phyloP scores from a whole-genome alignment of 495 filamentous ascomycete species.

The Lindgomyces ingoldianus region DNA sequence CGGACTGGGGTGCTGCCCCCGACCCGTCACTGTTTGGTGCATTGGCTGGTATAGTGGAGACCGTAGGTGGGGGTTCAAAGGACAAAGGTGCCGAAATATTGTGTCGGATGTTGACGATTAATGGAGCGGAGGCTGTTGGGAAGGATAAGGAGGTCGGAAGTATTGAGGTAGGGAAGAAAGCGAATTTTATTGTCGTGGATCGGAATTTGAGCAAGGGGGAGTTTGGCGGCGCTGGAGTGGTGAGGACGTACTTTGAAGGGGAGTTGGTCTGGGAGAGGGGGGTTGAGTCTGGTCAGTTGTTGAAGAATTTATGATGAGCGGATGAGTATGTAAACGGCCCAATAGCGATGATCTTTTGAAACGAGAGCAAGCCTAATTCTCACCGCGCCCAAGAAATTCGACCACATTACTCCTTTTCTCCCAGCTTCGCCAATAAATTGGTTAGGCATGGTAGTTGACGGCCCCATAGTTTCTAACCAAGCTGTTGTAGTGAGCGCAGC shows the following conservation, averaged over 20 bases:
- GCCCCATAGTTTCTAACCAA: too few relatives aligned
- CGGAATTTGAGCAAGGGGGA: slow-evolving; percentile 29
- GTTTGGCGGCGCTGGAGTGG: slow-evolving; percentile 22
- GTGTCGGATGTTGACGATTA: slow-evolving; percentile 26
- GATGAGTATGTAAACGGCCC: too few relatives aligned
- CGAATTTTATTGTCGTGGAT: slow-evolving; percentile 52
- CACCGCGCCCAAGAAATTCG: too few relatives aligned
- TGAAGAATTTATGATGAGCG: too few relatives aligned
- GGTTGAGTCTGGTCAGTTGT: too few relatives aligned
- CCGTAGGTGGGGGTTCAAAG: slow-evolving; percentile 16
- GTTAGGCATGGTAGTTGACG: too few relatives aligned
- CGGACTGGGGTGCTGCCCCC: slow-evolving; percentile 25
- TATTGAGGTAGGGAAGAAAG: slow-evolving; percentile 57
- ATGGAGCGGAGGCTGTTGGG: slow-evolving; percentile 54
- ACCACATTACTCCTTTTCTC: too few relatives aligned
- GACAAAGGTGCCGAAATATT: slow-evolving; percentile 25
- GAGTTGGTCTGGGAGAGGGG: slow-evolving; percentile 26
- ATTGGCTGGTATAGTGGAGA: slow-evolving; percentile 7
- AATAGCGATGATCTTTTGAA: too few relatives aligned
- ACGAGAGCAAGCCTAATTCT: too few relatives aligned
- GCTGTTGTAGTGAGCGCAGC: background rate
- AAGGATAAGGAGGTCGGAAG: slow-evolving; percentile 51
- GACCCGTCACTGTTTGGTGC: slow-evolving; percentile 20
- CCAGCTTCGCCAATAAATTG: too few relatives aligned
- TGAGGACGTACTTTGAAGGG: slow-evolving; percentile 30